Evolutionary conservation across 192 early-diverging fungal species (phyloP).

Genomic region (Coemansia sp.): DNA sequence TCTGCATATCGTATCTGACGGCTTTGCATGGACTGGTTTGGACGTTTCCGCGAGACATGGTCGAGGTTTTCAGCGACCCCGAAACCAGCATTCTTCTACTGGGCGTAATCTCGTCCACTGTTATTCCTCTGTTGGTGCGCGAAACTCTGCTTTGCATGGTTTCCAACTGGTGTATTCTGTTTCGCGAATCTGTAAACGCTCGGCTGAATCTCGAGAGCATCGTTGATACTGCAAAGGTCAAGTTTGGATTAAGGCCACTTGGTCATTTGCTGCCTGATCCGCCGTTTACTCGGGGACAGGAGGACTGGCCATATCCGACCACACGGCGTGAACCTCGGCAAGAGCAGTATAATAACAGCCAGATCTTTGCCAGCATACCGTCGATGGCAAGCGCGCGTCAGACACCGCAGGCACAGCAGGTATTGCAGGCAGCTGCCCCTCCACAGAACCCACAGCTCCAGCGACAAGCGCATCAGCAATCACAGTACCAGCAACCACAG

Average conservation of each 20-base stretch:
- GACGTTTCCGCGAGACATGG: conserved; percentile 47
- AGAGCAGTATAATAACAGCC: not conserved
- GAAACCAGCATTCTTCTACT: conserved; percentile 20
- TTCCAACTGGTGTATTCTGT: conserved; percentile 49
- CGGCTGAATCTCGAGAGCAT: conserved; percentile 39
- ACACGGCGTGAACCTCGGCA: not conserved
- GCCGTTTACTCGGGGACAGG: conserved; percentile 23
- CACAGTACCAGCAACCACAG: not conserved
- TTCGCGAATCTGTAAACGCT: conserved; percentile 20
- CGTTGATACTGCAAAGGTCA: conserved; percentile 34
- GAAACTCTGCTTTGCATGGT: conserved; percentile 51
- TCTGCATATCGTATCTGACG: conserved; percentile 36
- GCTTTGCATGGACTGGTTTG: conserved; percentile 44
- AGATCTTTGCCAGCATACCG: not conserved
- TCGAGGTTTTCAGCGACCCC: conserved; percentile 25
- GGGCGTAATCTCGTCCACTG: conserved; percentile 25
- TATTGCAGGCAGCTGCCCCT: too few species aligned
- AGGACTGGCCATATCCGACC: conserved; percentile 35
- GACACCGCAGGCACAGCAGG: too few species aligned
- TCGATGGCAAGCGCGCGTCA: not conserved
- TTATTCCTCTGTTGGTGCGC: conserved; percentile 37
- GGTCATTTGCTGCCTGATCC: conserved; percentile 31
- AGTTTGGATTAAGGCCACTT: conserved; percentile 22
- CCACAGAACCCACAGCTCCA: too few species aligned
- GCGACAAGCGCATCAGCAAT: too few species aligned